Evolutionary conservation across 2,329 filamentous ascomycete species (phyloP), one percentile per base, ranked within the genome.

Genomic region (Epichloe gansuensis): DNA sequence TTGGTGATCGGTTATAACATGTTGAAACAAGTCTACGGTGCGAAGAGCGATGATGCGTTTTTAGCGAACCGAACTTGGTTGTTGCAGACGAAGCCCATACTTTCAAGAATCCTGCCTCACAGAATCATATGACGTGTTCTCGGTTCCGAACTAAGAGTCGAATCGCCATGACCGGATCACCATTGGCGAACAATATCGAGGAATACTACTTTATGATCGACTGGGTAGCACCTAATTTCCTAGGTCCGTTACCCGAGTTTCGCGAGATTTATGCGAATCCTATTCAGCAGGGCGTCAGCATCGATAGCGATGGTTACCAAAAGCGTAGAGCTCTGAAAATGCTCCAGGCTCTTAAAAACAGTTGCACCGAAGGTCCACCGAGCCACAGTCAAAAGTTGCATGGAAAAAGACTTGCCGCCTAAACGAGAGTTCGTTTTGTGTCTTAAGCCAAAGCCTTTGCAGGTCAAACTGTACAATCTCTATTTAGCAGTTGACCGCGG

Each of bases 121-220:
- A 73, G 21, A 69, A 84, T 37, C 72, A 81, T 44, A 57, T 66
- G 39, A 74, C 78, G 5, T 79, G 83, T 21, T 70, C 71, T 2
- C 65, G 71, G 11, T 85, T 96, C 62, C 73, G 65, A 55, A 86
- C 89, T 0, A 78, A 72, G 51, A 83, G 77, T 55, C 82, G 90
- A 11, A 86, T 96, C 57, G 91, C 89, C 5, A 73, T 96, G 56
- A 95, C 90, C 0, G 91, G 90, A 0, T 91, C 90, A 0, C 91
- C 91, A 0, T 72, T 96, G 50, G 83, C 87, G 4, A 96, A 95
- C 62, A 86, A 88, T 50, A 81, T 95, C 0, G 72, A 78, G 31
- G 91, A 96, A 60, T 95, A 95, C 62, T 89, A 84, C 62, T 72
- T 82, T n/a, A 88, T 95, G 80, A 85, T 95, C 54, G 79, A 91